Percentiles rank a stretch among this genome's conserved stretches.
Evolutionary conservation across 1,284 basidiomycete species (phyloP).

Genomic region (Rhodotorula sp.): DNA sequence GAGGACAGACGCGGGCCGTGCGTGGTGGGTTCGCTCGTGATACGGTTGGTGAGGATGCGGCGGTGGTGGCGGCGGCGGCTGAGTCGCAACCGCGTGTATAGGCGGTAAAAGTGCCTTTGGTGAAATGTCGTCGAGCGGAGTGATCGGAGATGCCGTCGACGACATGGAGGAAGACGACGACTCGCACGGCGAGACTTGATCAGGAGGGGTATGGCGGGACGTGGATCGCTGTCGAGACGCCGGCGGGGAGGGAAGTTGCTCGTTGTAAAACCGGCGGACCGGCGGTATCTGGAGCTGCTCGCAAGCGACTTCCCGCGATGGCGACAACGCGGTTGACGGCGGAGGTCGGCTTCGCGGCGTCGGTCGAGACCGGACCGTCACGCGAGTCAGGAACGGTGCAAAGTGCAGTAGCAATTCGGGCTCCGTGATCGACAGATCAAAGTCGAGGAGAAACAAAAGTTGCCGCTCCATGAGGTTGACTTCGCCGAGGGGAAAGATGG

Average conservation of each 20-base stretch:
- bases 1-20: conserved; percentile 29
- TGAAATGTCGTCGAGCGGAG: conserved; percentile 29
- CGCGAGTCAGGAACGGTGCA: conserved; percentile 32
- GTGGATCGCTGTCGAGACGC: conserved; percentile 13
- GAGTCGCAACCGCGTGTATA: conserved; percentile 5
- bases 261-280: not conserved
- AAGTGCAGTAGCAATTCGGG: conserved; percentile 53
- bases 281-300: not conserved
- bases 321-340: not conserved
- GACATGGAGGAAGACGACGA: conserved; percentile 29
- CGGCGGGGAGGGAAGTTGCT: conserved; percentile 13
- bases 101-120: not conserved
- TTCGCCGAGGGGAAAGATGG: conserved; percentile 59
- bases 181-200: conserved; percentile 56
- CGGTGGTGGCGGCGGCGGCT: conserved; percentile 2
- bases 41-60: conserved; percentile 5
- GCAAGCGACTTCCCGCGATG: not conserved
- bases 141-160: conserved; percentile 30
- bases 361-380: conserved; percentile 13
- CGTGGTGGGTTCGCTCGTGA: not conserved
- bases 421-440: conserved; percentile 82
- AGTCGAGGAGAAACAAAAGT: conserved; percentile 81
- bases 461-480: conserved; percentile 97
- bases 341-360: conserved; percentile 5
- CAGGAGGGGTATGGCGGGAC: not conserved